A percentile compares a stretch with the other conserved stretches of the same genome.
phyloP scores from a whole-genome alignment of 306 rosid genomes.

The Bauhinia variegata region DNA sequence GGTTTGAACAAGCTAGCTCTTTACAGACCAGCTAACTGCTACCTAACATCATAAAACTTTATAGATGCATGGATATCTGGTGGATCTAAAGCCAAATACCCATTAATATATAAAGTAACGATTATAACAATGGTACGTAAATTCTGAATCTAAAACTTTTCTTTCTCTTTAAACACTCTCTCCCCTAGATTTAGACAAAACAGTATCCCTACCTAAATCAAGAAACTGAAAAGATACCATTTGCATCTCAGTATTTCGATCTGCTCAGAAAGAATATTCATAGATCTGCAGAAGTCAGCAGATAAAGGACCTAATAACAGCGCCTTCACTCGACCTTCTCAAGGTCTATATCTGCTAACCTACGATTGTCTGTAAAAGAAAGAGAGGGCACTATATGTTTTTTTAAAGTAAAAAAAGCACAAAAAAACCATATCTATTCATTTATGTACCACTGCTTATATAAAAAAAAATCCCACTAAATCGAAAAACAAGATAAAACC shows the following conservation, averaged over 20 bases:
- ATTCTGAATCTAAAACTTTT: slow-evolving; percentile 29
- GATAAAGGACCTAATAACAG: slow-evolving; percentile 30
- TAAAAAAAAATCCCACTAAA: slow-evolving; percentile 22
- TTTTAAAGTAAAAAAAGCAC: slow-evolving; percentile 3
- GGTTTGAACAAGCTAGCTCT: slow-evolving; percentile 20
- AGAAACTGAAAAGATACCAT: slow-evolving; percentile 46
- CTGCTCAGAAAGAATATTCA: slow-evolving; percentile 46
- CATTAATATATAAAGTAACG: slow-evolving; percentile 1
- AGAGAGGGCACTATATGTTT: not conserved
- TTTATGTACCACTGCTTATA: not conserved
- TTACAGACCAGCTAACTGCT: not conserved
- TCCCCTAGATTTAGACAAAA: slow-evolving; percentile 29
- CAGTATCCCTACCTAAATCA: slow-evolving; percentile 32
- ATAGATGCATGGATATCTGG: not conserved
- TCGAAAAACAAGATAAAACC: slow-evolving; percentile 28
- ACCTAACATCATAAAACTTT: not conserved
- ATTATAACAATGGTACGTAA: slow-evolving; percentile 10
- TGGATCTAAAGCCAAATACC: slow-evolving; percentile 31
- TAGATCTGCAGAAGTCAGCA: slow-evolving; percentile 51
- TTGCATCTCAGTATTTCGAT: slow-evolving; percentile 33
- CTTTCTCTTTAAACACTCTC: slow-evolving; percentile 12
- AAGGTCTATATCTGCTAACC: slow-evolving; percentile 36
- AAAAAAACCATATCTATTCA: slow-evolving; percentile 11
- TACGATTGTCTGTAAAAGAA: slow-evolving; percentile 34
- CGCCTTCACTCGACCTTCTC: slow-evolving; percentile 29